Evolutionary conservation across 495 filamentous ascomycete species (phyloP), one percentile per base, ranked within the genome.

Genomic region (Pseudotulostoma volvatum): DNA sequence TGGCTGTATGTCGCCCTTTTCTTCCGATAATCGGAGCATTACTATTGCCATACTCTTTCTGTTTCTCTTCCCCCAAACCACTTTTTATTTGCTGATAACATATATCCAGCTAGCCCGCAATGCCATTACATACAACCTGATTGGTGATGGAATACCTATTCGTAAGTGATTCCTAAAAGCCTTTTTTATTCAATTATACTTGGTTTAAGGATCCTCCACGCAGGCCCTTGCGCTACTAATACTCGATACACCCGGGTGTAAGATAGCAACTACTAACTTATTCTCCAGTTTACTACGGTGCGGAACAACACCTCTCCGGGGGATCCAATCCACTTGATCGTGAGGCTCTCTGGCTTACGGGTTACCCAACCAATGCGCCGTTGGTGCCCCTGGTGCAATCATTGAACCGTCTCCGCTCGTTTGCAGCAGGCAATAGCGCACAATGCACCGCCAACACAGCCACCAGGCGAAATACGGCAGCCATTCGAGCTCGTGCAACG

Each of bases 301-400:
- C 85, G 45, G 83, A 88, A 51, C 81, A 88, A 44, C 73, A 75
- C 39, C 85, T 75, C 52, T 49, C 51, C 8, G 81, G 82, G 20
- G 65, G 64, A 9, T 60, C 43, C 21, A 77, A 77, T 38, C 81
- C 81, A 0, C 50, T 56, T 34, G 81, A 87, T 50, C 74, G 84
- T 30, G 84, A 88, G 47, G 81, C 81, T 4, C 56, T 77, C 34
- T 92, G 84, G 84, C 53, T 74, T 9, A 76, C 72, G 9, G 61
- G 61, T 0, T 88, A 79, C 54, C 52, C 61, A 38, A 81, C 74
- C 9, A 48, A 47, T 4, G 57, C 68, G 1, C 55, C 73, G 11
- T 57, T 86, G 2, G 84, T 41, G 33, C 16, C 16, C 20, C 45
- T 47, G 4, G 42, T 47, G 30, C 45, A 47, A 8, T 38, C 34